Percentiles rank a stretch among this genome's conserved stretches.
Evolutionary conservation across 2,329 filamentous ascomycete species (phyloP).

Genomic region (Exophiala oligosperma): DNA sequence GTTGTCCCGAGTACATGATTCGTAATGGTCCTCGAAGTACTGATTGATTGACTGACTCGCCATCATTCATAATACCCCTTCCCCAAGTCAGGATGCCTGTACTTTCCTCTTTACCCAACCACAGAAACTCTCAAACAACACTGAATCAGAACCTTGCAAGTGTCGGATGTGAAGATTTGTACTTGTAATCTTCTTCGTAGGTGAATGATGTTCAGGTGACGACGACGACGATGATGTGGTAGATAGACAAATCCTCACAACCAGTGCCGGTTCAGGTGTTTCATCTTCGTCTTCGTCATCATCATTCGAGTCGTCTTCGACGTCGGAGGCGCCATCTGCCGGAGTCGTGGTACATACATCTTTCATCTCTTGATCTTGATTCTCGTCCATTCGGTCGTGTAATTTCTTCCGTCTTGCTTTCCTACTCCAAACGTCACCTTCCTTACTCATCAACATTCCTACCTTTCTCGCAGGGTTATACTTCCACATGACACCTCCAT

Average conservation of each 20-base stretch:
- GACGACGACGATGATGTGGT: too few species aligned
- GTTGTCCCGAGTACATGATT: too few species aligned
- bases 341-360: constrained; percentile 13
- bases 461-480: constrained; percentile 58
- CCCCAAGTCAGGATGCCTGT: neutral
- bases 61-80: too few species aligned
- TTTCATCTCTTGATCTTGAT: constrained; percentile 40
- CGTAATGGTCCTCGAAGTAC: too few species aligned
- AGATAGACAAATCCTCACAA: constrained; percentile 8
- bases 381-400: constrained; percentile 28
- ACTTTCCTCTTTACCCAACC: constrained; percentile 69
- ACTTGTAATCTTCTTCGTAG: neutral
- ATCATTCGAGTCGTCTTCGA: constrained; percentile 2
- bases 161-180: constrained; percentile 62
- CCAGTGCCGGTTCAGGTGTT: constrained; percentile 15
- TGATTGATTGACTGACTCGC: neutral
- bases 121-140: constrained; percentile 83
- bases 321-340: neutral
- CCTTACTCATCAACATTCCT: constrained; percentile 61
- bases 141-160: constrained; percentile 71
- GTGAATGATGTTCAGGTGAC: too few species aligned
- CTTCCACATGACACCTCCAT: constrained; percentile 59
- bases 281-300: constrained; percentile 11
- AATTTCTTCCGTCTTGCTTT: constrained; percentile 64
- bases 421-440: constrained; percentile 76